Percentiles rank a stretch among this genome's conserved stretches.
Evolutionary conservation across 2,329 filamentous ascomycete species (phyloP).

Genomic region (Fusarium nygamai): DNA sequence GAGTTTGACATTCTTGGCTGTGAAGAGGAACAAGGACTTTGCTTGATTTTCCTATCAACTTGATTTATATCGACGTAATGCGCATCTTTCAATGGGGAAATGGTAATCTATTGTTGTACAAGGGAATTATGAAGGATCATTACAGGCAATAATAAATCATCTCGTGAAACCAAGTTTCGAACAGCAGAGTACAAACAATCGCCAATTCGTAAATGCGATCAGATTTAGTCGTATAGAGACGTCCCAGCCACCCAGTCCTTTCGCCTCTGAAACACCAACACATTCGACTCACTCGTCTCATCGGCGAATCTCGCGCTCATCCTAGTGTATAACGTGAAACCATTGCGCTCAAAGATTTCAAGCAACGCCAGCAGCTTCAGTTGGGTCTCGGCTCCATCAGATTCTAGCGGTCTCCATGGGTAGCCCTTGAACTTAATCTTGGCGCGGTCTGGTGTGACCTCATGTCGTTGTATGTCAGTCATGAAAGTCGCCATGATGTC

Average conservation of each 20-base stretch:
- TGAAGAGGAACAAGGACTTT: slow-evolving; percentile 12
- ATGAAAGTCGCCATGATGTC: background rate
- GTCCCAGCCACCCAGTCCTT: background rate
- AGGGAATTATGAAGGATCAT: too few species aligned
- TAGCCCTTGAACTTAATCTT: slow-evolving; percentile 22
- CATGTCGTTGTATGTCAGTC: slow-evolving; percentile 1
- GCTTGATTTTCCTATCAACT: background rate
- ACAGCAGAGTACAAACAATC: too few species aligned
- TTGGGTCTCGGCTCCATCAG: background rate
- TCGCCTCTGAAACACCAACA: slow-evolving; percentile 19
- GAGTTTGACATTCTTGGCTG: slow-evolving; percentile 33
- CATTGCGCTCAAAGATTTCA: slow-evolving; percentile 5
- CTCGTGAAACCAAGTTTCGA: background rate
- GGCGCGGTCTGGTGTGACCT: background rate
- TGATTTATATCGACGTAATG: too few species aligned
- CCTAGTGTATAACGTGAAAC: slow-evolving; percentile 4
- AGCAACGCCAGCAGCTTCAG: slow-evolving; percentile 15
- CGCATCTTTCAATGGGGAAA: fast-evolving
- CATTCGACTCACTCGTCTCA: background rate
- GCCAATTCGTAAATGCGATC: background rate
- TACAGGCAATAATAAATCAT: background rate
- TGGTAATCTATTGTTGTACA: fast-evolving
- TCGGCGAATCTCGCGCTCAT: background rate
- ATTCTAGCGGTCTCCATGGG: background rate
- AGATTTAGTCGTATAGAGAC: background rate